These are phyloP conservation scores for Fusarium sulawesiense DNA, from an alignment of 2,329 filamentous ascomycete species.

Conservation along the genomic window DNA sequence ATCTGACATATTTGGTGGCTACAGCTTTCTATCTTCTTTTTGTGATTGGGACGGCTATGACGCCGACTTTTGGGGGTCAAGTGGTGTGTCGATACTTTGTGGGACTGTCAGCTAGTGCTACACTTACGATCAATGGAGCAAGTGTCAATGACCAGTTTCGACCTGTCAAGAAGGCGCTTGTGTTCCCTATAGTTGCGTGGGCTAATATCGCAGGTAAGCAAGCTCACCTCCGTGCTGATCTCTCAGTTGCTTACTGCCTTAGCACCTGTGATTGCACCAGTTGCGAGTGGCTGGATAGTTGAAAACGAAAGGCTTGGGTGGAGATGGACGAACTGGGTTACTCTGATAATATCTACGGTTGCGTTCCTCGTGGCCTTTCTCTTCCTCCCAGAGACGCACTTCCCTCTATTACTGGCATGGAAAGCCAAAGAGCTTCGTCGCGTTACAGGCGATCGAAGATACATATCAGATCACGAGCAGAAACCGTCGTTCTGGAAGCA, in stretches of 20 bases:
- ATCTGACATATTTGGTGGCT: constrained; percentile 49
- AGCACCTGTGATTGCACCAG: constrained; percentile 1
- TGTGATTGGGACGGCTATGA: neutral
- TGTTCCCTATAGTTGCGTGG: constrained; percentile 7
- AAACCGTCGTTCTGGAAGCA: constrained; percentile 63
- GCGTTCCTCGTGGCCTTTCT: constrained; percentile 65
- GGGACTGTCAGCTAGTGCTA: constrained; percentile 4
- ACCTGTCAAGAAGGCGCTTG: neutral
- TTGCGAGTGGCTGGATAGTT: constrained; percentile 9
- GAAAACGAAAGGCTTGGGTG: constrained; percentile 50
- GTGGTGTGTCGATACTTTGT: constrained; percentile 2
- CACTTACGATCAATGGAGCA: neutral
- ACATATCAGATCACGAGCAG: constrained; percentile 71
- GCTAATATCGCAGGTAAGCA: neutral
- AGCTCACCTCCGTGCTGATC: too few relatives aligned
- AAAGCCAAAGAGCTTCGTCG: constrained; percentile 70
- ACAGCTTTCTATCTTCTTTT: neutral
- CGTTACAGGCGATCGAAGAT: constrained; percentile 69
- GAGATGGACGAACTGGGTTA: constrained; percentile 72
- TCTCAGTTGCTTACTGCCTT: fast-evolving
- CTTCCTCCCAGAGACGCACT: constrained; percentile 75
- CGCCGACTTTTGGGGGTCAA: constrained; percentile 8
- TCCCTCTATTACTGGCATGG: constrained; percentile 62
- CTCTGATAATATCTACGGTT: constrained; percentile 70
- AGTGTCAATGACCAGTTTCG: constrained; percentile 6